Base-by-base conservation (phyloP, 768 basidiomycete species). In the Erythrobasidium yunnanense region DNA sequence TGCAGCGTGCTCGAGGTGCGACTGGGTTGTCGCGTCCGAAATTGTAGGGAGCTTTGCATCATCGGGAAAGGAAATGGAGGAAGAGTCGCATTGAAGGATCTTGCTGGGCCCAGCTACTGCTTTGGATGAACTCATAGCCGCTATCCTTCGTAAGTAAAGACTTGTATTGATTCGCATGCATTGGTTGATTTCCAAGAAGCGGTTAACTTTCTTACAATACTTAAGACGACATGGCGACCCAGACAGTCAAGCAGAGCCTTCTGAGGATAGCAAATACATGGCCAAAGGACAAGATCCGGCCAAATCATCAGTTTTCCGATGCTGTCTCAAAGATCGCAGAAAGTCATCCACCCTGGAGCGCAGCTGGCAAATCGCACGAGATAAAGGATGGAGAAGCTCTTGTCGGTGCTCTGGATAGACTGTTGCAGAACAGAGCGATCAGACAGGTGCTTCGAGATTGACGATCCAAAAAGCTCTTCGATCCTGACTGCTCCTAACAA, bases 281-380 rank as follows among this genome's bases (percentile, higher is more conserved):
- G 65, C 65, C 65, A 5, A 46, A 55, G 29, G 65, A 66, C 29
- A 47, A 22, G 53, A 56, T 66, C 34, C 32, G 65, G 18, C 65
- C 65, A 20, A 66, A 55, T 20, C 29, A 42, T 22, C 65, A 66
- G 45, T 52, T 66, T 30, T 20, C 20, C 30, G 53, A 55, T 27
- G 54, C 65, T 15, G 50, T 66, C 20, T 46, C 60, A 32, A 49
- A 63, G 60, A 23, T 55, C 27, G 65, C 54, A 15, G 65, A 55
- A 13, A 20, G 45, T 25, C 30, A 56, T 4, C 51, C 52, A 27
- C 53, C 65, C 8, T 66, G 53, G 52, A 38, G 50, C 23, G 35
- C 49, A 45, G 32, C 65, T 38, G 38, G 22, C 27, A 42, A n/a
- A 11, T 22, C 53, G 2, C 34, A 35, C n/a, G 65, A 66, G 6